Percentiles rank a stretch among this genome's conserved stretches.
Evolutionary conservation across 1,284 basidiomycete genomes (phyloP).

Genomic region (Pseudozyma tsukubaensis): DNA sequence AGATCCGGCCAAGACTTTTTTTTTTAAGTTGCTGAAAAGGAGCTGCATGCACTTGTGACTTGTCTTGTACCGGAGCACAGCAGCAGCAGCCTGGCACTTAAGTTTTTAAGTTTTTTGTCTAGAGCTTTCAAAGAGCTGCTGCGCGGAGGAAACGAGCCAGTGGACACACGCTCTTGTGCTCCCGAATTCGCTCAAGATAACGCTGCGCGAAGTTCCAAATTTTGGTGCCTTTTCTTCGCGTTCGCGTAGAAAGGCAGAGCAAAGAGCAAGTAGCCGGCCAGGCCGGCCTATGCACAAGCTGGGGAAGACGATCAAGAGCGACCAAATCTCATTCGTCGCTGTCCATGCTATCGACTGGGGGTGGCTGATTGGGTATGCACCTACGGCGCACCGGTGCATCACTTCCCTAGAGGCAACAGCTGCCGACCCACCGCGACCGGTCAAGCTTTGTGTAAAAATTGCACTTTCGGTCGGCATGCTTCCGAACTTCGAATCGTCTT

Average conservation of each 20-base stretch:
- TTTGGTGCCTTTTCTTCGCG: neutral
- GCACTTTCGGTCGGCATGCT: neutral
- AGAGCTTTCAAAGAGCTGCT: slow-evolving; percentile 1
- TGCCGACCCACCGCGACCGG: slow-evolving; percentile 13
- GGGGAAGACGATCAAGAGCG: slow-evolving; percentile 3
- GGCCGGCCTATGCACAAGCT: neutral
- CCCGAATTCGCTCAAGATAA: slow-evolving; percentile 23
- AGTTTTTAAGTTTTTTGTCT: neutral
- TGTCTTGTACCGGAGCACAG: neutral
- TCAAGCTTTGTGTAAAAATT: slow-evolving; percentile 10
- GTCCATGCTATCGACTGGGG: neutral
- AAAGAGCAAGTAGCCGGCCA: slow-evolving; percentile 3
- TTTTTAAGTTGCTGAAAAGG: neutral
- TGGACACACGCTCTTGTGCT: neutral
- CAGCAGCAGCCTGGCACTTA: neutral
- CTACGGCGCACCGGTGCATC: neutral
- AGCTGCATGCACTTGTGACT: neutral
- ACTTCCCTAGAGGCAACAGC: no score
- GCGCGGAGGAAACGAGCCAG: neutral
- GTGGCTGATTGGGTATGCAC: slow-evolving; percentile 1
- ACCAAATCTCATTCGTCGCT: slow-evolving; percentile 7
- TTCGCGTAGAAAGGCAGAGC: slow-evolving; percentile 3
- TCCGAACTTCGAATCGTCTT: no score
- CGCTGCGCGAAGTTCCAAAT: neutral
- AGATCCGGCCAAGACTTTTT: neutral